Conservation (phyloP, 176 grass and related monocot species). For the Rhynchospora breviuscula region DNA sequence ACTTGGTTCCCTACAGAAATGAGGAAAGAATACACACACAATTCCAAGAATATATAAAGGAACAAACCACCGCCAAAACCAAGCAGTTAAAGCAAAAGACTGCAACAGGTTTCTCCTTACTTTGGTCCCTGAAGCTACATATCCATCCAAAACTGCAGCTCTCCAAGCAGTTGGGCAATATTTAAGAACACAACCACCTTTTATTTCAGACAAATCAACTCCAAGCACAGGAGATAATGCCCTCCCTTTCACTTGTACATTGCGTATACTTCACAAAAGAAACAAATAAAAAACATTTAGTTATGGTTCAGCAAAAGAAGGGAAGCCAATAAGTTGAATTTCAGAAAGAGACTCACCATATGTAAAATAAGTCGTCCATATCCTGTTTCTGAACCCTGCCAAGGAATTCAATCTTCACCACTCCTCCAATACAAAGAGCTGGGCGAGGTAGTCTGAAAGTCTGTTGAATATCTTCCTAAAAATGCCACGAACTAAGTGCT, state of each 20-base stretch:
- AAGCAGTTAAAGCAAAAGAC: no score
- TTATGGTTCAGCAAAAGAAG: neutral
- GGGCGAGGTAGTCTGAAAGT: conserved; percentile 61
- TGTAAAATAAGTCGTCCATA: conserved; percentile 63
- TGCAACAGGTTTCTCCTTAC: no score
- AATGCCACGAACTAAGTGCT: no score
- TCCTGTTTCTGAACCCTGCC: conserved; percentile 61
- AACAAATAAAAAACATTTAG: neutral
- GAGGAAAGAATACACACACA: no score
- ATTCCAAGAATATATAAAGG: no score
- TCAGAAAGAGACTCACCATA: conserved; percentile 51
- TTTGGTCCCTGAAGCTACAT: no score
- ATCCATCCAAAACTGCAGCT: no score
- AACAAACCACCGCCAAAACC: no score
- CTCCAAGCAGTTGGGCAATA: conserved; percentile 25
- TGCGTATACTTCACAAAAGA: conserved; percentile 37
- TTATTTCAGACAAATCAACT: conserved; percentile 30
- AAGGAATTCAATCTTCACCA: conserved; percentile 67
- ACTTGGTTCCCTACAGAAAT: no score
- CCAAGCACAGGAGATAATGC: conserved; percentile 47
- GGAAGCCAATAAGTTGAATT: conserved; percentile 11
- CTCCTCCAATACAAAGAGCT: conserved; percentile 69
- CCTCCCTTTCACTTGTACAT: conserved; percentile 61
- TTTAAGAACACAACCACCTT: conserved; percentile 38
- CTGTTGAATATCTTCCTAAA: conserved; percentile 59